phyloP scores from a whole-genome alignment of 2,329 filamentous ascomycete species.

The Trichoderma oligosporum region DNA sequence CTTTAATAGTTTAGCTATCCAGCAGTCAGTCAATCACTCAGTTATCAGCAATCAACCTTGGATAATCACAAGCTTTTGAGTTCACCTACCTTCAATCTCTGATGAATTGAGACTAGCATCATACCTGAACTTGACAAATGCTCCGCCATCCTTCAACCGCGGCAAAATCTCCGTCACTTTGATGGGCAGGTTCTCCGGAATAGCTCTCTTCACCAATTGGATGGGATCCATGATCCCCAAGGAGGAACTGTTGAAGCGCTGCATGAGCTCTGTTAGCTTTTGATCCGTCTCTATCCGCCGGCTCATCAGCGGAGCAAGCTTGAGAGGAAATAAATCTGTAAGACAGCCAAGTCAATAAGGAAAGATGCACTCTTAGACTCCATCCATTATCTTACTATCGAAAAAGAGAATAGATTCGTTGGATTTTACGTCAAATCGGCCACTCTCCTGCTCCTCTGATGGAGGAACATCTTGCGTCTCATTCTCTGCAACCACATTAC shows the following conservation, averaged over 20 bases:
- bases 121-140: slow-evolving; percentile 80
- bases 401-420: slow-evolving; percentile 87
- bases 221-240: slow-evolving; percentile 51
- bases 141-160: slow-evolving; percentile 84
- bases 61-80: not conserved
- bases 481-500: slow-evolving; percentile 46
- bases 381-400: slow-evolving; percentile 61
- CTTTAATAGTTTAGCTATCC: slow-evolving; percentile 50
- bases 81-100: slow-evolving; percentile 41
- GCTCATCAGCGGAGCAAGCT: slow-evolving; percentile 51
- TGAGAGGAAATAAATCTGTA: slow-evolving; percentile 78
- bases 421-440: slow-evolving; percentile 72
- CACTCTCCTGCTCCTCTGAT: slow-evolving; percentile 60
- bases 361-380: not conserved
- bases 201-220: slow-evolving; percentile 55
- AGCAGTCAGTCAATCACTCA: slow-evolving; percentile 12
- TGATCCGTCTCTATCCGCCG: slow-evolving; percentile 45
- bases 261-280: slow-evolving; percentile 49
- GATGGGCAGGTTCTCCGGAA: slow-evolving; percentile 59
- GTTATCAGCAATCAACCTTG: not conserved
- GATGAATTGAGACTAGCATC: slow-evolving; percentile 37
- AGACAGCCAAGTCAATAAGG: not conserved
- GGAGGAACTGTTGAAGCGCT: slow-evolving; percentile 49
- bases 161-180: slow-evolving; percentile 79
- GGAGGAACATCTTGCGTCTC: slow-evolving; percentile 43